Percentiles rank a stretch among this genome's conserved stretches.
phyloP scores from a whole-genome alignment of 371 early-diverging fungal species.

The Ordospora pajunii region DNA sequence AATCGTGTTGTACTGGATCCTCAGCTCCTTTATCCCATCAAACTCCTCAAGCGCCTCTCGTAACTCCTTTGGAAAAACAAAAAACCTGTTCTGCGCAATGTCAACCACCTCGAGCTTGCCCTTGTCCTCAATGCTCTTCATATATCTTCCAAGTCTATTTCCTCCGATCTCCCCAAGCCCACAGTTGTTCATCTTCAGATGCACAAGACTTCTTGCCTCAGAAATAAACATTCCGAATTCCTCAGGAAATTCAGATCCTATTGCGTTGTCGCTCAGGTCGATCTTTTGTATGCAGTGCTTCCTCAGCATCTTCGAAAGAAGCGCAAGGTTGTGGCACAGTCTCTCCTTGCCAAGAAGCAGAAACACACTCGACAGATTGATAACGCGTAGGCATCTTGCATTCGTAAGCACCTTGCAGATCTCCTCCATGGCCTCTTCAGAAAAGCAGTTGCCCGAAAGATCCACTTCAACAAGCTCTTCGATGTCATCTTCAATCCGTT shows the following conservation, averaged over 20 bases:
- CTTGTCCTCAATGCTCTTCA: constrained; percentile 47
- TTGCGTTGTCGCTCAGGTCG: constrained; percentile 60
- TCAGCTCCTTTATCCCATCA: constrained; percentile 48
- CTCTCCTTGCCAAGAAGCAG: constrained; percentile 47
- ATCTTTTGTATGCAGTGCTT: constrained; percentile 38
- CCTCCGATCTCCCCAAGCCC: constrained; percentile 61
- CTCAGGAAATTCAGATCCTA: constrained; percentile 57
- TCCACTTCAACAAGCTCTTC: constrained; percentile 48
- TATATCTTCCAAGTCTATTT: constrained; percentile 31
- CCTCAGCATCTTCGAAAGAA: constrained; percentile 31
- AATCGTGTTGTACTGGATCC: constrained; percentile 60
- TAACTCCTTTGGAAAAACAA: constrained; percentile 43
- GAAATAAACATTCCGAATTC: constrained; percentile 51
- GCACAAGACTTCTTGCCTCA: constrained; percentile 35
- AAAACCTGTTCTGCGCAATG: constrained; percentile 59
- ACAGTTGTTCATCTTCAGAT: constrained; percentile 58
- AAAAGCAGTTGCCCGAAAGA: constrained; percentile 54
- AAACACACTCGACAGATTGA: constrained; percentile 52
- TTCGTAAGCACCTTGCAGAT: constrained; percentile 41
- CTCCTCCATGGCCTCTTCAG: constrained; percentile 47
- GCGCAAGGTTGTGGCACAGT: constrained; percentile 42
- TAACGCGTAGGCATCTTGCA: constrained; percentile 29
- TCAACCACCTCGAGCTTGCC: constrained; percentile 51
- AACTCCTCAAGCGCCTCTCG: constrained; percentile 47
- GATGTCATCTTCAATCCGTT: constrained; percentile 17